Base-by-base conservation (phyloP, 2,329 filamentous ascomycete species). In the Aureobasidium sp. region DNA sequence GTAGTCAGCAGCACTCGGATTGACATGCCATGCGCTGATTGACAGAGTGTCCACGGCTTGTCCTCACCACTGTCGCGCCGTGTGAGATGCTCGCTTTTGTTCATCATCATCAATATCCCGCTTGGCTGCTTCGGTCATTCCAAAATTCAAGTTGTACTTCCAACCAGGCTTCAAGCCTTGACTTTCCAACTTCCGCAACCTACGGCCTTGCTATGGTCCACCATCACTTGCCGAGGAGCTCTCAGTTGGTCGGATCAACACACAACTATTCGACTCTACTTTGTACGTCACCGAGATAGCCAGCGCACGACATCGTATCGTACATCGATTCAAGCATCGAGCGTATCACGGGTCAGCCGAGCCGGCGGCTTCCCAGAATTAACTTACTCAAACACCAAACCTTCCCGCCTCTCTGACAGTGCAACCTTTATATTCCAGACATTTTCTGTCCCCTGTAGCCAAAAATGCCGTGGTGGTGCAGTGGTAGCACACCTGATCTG, bases 151-250 rank as follows among this genome's bases (percentile, higher is more conserved):
- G 12, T 34, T 10, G 9, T 34, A 34, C 32, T 34, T 9, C 12
- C 32, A 10, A 34, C 9, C 32, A 34, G 12, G 26, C 24, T 26
- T 61, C 64, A 29, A 55, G 63, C 8, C 69, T 69, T 41, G 17
- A n/a, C 17, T 7, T 8, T 41, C 1, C 6, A 9, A 34, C 37
- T 15, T n/a, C 5, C 13, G 5, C 13, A n/a, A 17, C 5, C 37
- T 5, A 41, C 13, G n/a, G 7, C 4, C n/a, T 41, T 15, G 5
- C n/a, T 41, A 15, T 17, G 37, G 13, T 7, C 3, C 8, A 17
- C 17, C 15, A n/a, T 7, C n/a, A 10, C 8, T 44, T 4, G 41
- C 7, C 24, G 41, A 17, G 37, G 37, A 39, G 37, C 37, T 17
- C 13, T 39, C 13, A 15, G 37, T 17, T 7, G 32, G 12, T 13